A percentile compares a stretch with the other conserved stretches of the same genome.
These are phyloP conservation scores for Rhizopogon sp. DNA, from an alignment of 768 basidiomycete genomes.

Conservation along the genomic window DNA sequence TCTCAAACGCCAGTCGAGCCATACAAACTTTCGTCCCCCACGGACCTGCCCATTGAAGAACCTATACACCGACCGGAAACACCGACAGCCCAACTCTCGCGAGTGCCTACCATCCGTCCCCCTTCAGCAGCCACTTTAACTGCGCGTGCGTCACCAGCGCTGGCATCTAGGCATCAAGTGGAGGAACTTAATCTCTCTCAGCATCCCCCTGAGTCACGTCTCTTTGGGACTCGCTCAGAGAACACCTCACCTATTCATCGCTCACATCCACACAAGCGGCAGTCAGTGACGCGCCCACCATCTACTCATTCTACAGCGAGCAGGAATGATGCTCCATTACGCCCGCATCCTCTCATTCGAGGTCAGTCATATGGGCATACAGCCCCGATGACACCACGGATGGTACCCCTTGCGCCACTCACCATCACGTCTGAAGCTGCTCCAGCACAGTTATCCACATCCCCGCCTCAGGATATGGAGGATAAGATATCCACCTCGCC, in stretches of 20 bases:
- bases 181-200: slow-evolving; percentile 11
- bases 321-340: slow-evolving; percentile 35
- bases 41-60: slow-evolving; percentile 12
- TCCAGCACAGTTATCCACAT: slow-evolving; percentile 37
- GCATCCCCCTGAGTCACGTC: slow-evolving; percentile 15
- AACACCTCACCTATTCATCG: slow-evolving; percentile 34
- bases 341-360: slow-evolving; percentile 75
- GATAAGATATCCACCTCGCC: slow-evolving; percentile 28
- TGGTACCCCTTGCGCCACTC: slow-evolving; percentile 52
- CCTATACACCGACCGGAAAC: slow-evolving; percentile 20
- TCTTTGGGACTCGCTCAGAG: slow-evolving; percentile 31
- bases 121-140: slow-evolving; percentile 8
- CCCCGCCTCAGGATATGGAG: slow-evolving; percentile 24
- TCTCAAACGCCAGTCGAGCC: slow-evolving; percentile 25
- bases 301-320: slow-evolving; percentile 56
- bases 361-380: slow-evolving; percentile 59
- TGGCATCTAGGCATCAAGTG: slow-evolving; percentile 8
- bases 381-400: slow-evolving; percentile 31
- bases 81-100: slow-evolving; percentile 27
- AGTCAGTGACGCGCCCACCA: slow-evolving; percentile 50
- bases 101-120: slow-evolving; percentile 28
- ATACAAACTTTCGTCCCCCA: slow-evolving; percentile 10
- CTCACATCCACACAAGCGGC: slow-evolving; percentile 33
- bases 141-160: slow-evolving; percentile 13
- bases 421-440: slow-evolving; percentile 51